A percentile compares a stretch with the other conserved stretches of the same genome.
Evolutionary conservation across 306 rosid species (phyloP).

Genomic region (peach (Prunus persica)): Prunus_persica_NCBIv2 NC_034016.1:19086001-19086500

Average conservation of each 20-base stretch:
- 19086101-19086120: background rate
- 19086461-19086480: conserved; percentile 79
- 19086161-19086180: background rate
- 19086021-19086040: conserved; percentile 94
- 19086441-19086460: conserved; percentile 61
- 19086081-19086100: conserved; percentile 1
- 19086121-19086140: background rate
- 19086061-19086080: conserved; percentile 50
- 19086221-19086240: background rate
- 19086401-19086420: conserved; percentile 73
- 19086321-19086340: conserved; percentile 43
- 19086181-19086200: background rate
- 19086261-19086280: conserved; percentile 86
- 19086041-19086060: conserved; percentile 91
- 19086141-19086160: background rate
- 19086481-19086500: background rate
- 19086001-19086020: conserved; percentile 75
- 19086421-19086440: conserved; percentile 75
- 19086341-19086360: conserved; percentile 13
- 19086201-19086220: background rate
- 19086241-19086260: conserved; percentile 17
- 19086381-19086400: conserved; percentile 16
- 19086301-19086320: conserved; percentile 67
- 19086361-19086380: conserved; percentile 4
- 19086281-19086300: conserved; percentile 62